A percentile compares a stretch with the other conserved stretches of the same genome.
Evolutionary conservation across 768 basidiomycete species (phyloP).

Genomic region (Xerocomus potaroensis): DNA sequence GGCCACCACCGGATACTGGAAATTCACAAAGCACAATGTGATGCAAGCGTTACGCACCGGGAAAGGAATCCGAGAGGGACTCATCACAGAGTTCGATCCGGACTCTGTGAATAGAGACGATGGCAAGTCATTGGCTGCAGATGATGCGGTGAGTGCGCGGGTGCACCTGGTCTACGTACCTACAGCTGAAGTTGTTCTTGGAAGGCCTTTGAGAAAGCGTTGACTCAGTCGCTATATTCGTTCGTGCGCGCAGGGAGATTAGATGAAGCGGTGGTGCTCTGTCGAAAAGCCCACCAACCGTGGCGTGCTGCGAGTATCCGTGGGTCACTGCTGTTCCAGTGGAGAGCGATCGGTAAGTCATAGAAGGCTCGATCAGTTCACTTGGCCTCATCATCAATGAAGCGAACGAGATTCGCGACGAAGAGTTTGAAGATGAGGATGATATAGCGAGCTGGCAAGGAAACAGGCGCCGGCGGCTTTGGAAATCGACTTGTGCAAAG

Average conservation of each 20-base stretch:
- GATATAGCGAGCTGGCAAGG: conserved; percentile 58
- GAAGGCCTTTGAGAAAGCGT: conserved; percentile 75
- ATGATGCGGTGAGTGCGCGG: conserved; percentile 63
- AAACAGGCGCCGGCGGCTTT: conserved; percentile 71
- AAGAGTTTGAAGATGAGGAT: conserved; percentile 41
- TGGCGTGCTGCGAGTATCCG: conserved; percentile 91
- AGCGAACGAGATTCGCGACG: conserved; percentile 49
- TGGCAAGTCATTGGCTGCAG: conserved; percentile 57
- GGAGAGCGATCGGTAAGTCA: conserved; percentile 63
- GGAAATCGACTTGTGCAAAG: conserved; percentile 83
- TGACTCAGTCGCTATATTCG: conserved; percentile 74
- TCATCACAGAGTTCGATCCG: conserved; percentile 74
- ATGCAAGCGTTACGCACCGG: conserved; percentile 61
- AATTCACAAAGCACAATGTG: conserved; percentile 72
- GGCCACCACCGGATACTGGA: conserved; percentile 78
- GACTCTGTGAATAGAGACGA: conserved; percentile 67
- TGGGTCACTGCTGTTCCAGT: conserved; percentile 74
- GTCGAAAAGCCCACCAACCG: conserved; percentile 77
- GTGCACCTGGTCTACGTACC: neutral
- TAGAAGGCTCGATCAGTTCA: neutral
- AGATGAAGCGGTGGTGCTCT: conserved; percentile 79
- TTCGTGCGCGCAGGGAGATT: conserved; percentile 82
- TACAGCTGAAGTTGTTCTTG: neutral
- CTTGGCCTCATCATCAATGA: conserved; percentile 33
- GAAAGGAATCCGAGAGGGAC: conserved; percentile 38